Base-by-base conservation (phyloP, 495 filamentous ascomycete species). In the Xylaria intraflava region DNA sequence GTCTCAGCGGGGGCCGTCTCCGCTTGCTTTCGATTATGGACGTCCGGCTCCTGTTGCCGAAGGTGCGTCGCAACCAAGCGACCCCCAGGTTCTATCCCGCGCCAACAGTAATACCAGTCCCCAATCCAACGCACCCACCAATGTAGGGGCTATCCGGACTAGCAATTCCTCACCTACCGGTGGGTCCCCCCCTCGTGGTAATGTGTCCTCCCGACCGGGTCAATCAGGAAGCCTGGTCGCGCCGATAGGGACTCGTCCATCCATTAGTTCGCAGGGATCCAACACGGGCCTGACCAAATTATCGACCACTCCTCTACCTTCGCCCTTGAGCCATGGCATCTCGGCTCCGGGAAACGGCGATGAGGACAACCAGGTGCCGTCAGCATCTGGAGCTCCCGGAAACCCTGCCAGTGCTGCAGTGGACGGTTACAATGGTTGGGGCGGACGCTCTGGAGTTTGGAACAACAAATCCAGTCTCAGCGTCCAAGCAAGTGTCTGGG, bases 221-320 rank as follows among this genome's bases (percentile, higher is more conserved):
- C 72, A 71, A 50, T 58, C 61, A 29, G 78, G 82, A 39, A 76
- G 83, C 29, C 75, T 82, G 17, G 89, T 96, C 17, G 92, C 91
- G 14, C 92, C 93, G 20, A 98, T 98, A 60, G 93, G 93, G 35
- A 95, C 94, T 44, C 85, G 93, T 26, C 93, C 91, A 0, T 72
- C 78, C 22, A 77, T 74, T 38, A 72, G 62, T 20, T 49, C 61
- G 0, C 62, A 66, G 41, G 80, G 83, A 56, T 65, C 73, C 10
- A 92, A 90, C 66, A 75, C 84, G 12, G 79, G 79, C 14, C 67
- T 90, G 60, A 88, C 80, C 75, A 95, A 94, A 78, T 86, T 90
- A 23, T 86, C 90, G 1, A 95, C 86, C 4, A 94, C 91, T 14
- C 90, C 93, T 49, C 78, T 96, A 19, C 88, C 90, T 20, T 96